Percentiles rank a stretch among this genome's conserved stretches.
Evolutionary conservation across 176 grass and related monocot genomes (phyloP).

Genomic region (Bromus sterilis): DNA sequence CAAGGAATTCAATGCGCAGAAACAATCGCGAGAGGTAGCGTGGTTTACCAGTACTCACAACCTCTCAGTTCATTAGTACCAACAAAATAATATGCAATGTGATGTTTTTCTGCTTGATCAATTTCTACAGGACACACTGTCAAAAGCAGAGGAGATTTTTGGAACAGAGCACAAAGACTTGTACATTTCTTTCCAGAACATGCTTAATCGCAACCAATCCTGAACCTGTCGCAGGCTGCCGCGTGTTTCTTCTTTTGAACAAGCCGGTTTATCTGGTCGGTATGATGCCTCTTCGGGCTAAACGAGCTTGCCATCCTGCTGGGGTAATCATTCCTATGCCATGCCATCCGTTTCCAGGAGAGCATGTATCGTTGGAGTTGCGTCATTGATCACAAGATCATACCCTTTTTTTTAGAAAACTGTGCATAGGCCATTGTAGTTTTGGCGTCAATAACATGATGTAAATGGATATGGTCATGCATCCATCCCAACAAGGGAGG

Average conservation of each 20-base stretch:
- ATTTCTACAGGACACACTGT: constrained; percentile 65
- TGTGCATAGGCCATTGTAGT: constrained; percentile 9
- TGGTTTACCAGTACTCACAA: background rate
- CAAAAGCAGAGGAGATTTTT: constrained; percentile 92
- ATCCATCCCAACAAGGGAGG: background rate
- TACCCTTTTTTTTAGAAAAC: background rate
- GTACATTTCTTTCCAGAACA: constrained; percentile 77
- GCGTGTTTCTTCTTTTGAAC: background rate
- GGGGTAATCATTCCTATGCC: background rate
- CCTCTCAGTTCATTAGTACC: background rate
- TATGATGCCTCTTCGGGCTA: background rate
- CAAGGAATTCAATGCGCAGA: constrained; percentile 87
- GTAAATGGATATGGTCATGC: constrained; percentile 9
- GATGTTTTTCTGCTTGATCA: background rate
- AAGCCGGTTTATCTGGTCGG: background rate
- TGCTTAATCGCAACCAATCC: constrained; percentile 64
- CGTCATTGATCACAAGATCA: constrained; percentile 9
- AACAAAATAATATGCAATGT: background rate
- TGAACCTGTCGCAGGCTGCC: constrained; percentile 18
- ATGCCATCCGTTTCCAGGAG: constrained; percentile 6
- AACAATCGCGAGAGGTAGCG: constrained; percentile 71
- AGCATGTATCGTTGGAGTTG: constrained; percentile 8
- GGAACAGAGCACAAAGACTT: constrained; percentile 81
- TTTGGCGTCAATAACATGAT: background rate
- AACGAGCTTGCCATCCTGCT: constrained; percentile 6